Evolutionary conservation across 2,329 filamentous ascomycete species (phyloP).

Genomic region (Trichothecium roseum): DNA sequence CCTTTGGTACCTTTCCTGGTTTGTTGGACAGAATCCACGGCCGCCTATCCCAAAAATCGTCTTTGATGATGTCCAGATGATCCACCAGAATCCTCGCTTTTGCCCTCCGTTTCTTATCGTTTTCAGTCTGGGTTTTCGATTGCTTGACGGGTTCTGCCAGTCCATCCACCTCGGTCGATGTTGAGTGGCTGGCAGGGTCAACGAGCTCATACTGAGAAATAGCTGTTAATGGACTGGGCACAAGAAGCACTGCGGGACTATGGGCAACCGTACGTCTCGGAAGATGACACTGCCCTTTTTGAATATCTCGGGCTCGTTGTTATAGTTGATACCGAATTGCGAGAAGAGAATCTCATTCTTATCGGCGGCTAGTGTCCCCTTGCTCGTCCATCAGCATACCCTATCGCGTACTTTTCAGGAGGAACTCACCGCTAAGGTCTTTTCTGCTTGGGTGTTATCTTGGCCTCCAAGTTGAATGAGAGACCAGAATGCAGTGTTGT

Average conservation of each 20-base stretch:
- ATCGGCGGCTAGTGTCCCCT: slow-evolving; percentile 76
- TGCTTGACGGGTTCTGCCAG: slow-evolving; percentile 43
- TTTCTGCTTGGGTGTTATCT: slow-evolving; percentile 69
- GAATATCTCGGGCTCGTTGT: slow-evolving; percentile 86
- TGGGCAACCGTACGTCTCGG: slow-evolving; percentile 59
- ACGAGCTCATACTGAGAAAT: slow-evolving; percentile 55
- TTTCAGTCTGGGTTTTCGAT: slow-evolving; percentile 75
- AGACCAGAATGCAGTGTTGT: slow-evolving; percentile 95
- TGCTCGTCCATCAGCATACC: not conserved
- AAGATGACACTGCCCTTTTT: slow-evolving; percentile 90
- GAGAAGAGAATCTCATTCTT: slow-evolving; percentile 96
- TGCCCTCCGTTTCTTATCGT: slow-evolving; percentile 65
- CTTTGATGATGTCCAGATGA: slow-evolving; percentile 89
- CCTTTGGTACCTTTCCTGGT: slow-evolving; percentile 59
- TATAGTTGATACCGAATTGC: slow-evolving; percentile 89
- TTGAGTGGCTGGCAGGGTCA: slow-evolving; percentile 41
- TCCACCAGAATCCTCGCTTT: slow-evolving; percentile 76
- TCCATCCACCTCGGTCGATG: slow-evolving; percentile 34
- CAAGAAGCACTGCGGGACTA: no score
- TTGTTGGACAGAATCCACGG: slow-evolving; percentile 76
- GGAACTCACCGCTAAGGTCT: slow-evolving; percentile 57
- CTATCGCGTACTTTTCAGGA: no score
- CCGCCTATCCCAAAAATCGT: slow-evolving; percentile 83
- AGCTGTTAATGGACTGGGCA: not conserved
- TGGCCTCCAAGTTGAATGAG: slow-evolving; percentile 71